A percentile compares a stretch with the other conserved stretches of the same genome.
Evolutionary conservation across 2,329 filamentous ascomycete species (phyloP).

Genomic region (Biscogniauxia mediterranea): DNA sequence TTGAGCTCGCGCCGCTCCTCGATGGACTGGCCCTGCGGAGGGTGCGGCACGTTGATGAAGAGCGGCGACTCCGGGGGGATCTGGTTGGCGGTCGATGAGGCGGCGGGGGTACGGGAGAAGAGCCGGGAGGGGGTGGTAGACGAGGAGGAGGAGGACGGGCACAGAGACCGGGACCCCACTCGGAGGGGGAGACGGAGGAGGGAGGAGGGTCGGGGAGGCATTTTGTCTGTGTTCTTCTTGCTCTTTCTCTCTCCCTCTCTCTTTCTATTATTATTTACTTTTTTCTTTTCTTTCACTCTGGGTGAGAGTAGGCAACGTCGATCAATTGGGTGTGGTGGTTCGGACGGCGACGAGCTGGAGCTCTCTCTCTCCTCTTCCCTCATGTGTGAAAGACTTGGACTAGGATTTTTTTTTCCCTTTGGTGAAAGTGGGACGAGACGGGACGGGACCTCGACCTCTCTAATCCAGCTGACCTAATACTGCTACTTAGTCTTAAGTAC

Average conservation of each 20-base stretch:
- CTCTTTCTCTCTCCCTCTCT: too few species aligned
- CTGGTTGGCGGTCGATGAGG: constrained; percentile 37
- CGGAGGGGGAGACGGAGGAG: constrained; percentile 11
- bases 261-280: too few species aligned
- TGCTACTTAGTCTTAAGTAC: too few species aligned
- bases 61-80: constrained; percentile 85
- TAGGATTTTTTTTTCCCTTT: not conserved
- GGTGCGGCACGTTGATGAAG: constrained; percentile 78
- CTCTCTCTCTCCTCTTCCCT: not conserved
- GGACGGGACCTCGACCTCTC: not conserved
- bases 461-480: too few species aligned
- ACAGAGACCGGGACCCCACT: not conserved
- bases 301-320: too few species aligned
- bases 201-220: constrained; percentile 18
- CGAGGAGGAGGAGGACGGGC: too few species aligned
- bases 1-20: constrained; percentile 38
- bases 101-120: constrained; percentile 45
- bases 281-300: too few species aligned
- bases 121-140: constrained; percentile 32
- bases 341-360: not conserved
- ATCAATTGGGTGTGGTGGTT: not conserved
- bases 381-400: not conserved
- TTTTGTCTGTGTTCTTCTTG: constrained; percentile 2
- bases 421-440: not conserved
- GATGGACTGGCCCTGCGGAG: constrained; percentile 64